Percentiles rank a stretch among this genome's conserved stretches.
phyloP scores from a whole-genome alignment of 78 protist species.

The Chrysochromulina tobinii region DNA sequence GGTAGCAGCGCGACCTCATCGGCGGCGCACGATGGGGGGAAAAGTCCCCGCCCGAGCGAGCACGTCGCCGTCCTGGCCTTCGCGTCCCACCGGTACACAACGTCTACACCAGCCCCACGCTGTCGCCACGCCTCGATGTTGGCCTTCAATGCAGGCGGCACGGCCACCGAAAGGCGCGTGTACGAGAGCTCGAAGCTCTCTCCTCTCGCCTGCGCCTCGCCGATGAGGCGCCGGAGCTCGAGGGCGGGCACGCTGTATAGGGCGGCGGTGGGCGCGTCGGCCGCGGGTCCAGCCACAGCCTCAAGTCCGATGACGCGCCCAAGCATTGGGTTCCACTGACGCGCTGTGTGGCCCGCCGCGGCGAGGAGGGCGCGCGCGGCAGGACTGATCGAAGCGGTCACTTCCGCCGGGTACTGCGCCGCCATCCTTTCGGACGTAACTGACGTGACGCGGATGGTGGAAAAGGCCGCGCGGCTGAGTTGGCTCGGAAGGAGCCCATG shows the following conservation, averaged over 20 bases:
- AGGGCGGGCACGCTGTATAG: neutral
- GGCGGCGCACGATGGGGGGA: no score
- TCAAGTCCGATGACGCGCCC: neutral
- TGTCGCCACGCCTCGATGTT: no score
- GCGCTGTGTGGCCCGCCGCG: neutral
- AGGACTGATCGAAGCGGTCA: neutral
- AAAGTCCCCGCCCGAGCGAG: no score
- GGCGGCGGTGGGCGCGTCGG: neutral
- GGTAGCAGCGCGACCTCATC: no score
- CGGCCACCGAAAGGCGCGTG: neutral
- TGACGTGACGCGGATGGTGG: neutral
- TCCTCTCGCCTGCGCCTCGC: neutral
- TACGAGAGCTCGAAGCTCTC: neutral
- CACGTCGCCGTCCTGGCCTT: no score
- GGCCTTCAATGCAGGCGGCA: no score
- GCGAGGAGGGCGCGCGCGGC: neutral
- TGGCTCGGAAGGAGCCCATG: neutral
- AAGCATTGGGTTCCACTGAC: neutral
- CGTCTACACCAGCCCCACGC: no score
- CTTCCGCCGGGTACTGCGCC: neutral
- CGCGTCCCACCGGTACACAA: no score
- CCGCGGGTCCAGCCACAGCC: neutral
- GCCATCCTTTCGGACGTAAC: neutral
- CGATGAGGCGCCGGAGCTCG: neutral
- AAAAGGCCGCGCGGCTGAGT: neutral